phyloP scores from a whole-genome alignment of 495 filamentous ascomycete genomes.

The Talaromyces borbonicus region DNA sequence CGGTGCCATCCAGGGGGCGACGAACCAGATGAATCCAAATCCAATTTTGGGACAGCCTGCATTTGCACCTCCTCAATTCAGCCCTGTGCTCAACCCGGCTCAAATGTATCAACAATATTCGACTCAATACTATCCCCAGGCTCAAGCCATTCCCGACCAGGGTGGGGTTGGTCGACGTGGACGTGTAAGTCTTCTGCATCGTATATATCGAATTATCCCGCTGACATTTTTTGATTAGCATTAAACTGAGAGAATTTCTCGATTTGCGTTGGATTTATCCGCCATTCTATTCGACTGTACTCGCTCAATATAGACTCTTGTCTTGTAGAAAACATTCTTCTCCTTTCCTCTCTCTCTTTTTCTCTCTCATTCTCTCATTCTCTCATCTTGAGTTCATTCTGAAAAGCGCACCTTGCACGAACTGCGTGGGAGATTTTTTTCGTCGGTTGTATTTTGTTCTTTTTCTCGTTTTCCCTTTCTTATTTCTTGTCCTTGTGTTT shows the following conservation, averaged over 20 bases:
- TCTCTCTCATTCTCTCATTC: conserved; percentile 10
- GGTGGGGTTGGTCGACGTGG: conserved; percentile 39
- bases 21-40: conserved; percentile 28
- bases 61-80: conserved; percentile 38
- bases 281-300: too few species aligned
- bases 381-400: too few species aligned
- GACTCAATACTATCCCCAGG: conserved; percentile 38
- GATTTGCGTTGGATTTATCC: too few species aligned
- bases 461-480: too few species aligned
- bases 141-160: conserved; percentile 36
- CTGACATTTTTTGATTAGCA: not conserved
- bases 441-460: too few species aligned
- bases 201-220: not conserved
- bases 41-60: conserved; percentile 34
- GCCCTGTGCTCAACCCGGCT: conserved; percentile 34
- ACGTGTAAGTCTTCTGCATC: conserved; percentile 28
- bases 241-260: too few species aligned
- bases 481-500: conserved; percentile 2
- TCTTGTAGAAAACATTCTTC: conserved; percentile 34
- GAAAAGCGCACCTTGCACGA: too few species aligned
- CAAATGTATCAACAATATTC: conserved; percentile 47
- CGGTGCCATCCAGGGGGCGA: conserved; percentile 29
- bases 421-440: too few species aligned
- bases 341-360: conserved; percentile 14
- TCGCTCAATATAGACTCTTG: conserved; percentile 19